Evolutionary conservation across 768 basidiomycete species (phyloP).

Genomic region (Tylopilus felleus): DNA sequence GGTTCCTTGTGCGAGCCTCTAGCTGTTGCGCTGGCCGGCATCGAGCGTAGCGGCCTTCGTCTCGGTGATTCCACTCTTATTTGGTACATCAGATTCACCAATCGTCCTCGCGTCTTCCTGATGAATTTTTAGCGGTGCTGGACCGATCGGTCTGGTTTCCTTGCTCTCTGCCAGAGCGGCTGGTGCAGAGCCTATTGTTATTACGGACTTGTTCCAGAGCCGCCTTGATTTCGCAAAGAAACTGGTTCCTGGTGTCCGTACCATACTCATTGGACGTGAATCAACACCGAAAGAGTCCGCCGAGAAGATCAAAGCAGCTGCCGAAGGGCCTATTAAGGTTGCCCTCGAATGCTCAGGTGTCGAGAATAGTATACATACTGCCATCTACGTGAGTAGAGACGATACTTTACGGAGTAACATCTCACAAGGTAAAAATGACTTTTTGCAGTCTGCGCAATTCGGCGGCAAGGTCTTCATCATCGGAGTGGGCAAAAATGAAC

Average conservation of each 20-base stretch:
- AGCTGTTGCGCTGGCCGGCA: constrained; percentile 64
- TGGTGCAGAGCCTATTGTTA: constrained; percentile 66
- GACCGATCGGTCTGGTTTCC: constrained; percentile 62
- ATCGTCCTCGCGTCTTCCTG: constrained; percentile 7
- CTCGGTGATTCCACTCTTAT: constrained; percentile 63
- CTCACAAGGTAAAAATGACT: neutral
- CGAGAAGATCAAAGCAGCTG: constrained; percentile 47
- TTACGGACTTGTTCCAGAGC: constrained; percentile 63
- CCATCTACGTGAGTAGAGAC: constrained; percentile 45
- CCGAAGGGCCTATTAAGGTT: constrained; percentile 47
- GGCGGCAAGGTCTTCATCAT: constrained; percentile 70
- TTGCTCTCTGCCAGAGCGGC: constrained; percentile 64
- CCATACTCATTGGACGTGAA: constrained; percentile 51
- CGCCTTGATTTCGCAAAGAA: constrained; percentile 65
- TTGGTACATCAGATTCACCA: constrained; percentile 39
- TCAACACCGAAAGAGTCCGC: constrained; percentile 48
- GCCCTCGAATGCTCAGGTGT: constrained; percentile 65
- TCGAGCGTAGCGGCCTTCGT: constrained; percentile 60
- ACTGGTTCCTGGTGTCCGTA: constrained; percentile 55
- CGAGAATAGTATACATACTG: constrained; percentile 59
- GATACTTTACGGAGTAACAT: neutral
- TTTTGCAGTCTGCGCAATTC: constrained; percentile 54
- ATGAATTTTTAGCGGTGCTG: constrained; percentile 49
- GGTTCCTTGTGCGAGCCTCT: constrained; percentile 67
- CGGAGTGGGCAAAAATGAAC: constrained; percentile 65